Evolutionary conservation across 2,329 filamentous ascomycete species (phyloP), one percentile per base, ranked within the genome.

Genomic region (Rachicladosporium sp.): DNA sequence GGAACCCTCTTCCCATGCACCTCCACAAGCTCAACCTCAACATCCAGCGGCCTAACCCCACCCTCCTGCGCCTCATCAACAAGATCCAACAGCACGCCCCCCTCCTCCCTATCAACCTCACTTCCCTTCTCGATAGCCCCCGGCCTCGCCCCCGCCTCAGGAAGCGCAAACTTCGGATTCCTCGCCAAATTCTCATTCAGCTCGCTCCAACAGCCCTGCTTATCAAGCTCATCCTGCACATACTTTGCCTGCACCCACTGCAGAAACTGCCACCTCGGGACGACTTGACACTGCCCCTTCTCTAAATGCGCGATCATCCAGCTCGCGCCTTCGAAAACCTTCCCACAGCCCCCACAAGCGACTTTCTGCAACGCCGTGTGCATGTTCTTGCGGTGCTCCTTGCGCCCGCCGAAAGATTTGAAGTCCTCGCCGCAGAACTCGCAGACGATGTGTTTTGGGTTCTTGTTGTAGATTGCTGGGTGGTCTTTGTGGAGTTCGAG

Each of bases 381-480:
- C 8, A 75, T 72, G 46, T 63, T 53, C 40, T 63, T 59, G n/a
- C 74, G 63, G 46, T 79, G 75, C 12, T 50, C 50, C 38, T 69
- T 65, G 8, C 70, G 60, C 1, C 72, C 74, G 13, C 62, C 63
- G 2, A 65, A 59, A 21, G 65, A 72, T 44, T 67, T 66, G 56
- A 75, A 77, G 32, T 77, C 72, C 6, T 65, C 52, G 9, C 68
- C 70, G 38, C 75, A 78, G 32, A 74, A 61, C 9, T 71, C 68
- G 51, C 75, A 79, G 37, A 65, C 66, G 34, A 71, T 67, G 44
- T 73, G 68, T 50, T 50, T 34, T 36, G 49, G 55, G 60, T 43
- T 43, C 11, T 49, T 50, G 31, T 48, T 49, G 23, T 27, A 27
- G 23, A 27, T 27, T n/a, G 33, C 35, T 1, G 41, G 40, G 7